These are phyloP conservation scores for Cryphonectria carpinicola DNA, from an alignment of 2,329 filamentous ascomycete species.

Conservation along the genomic window DNA sequence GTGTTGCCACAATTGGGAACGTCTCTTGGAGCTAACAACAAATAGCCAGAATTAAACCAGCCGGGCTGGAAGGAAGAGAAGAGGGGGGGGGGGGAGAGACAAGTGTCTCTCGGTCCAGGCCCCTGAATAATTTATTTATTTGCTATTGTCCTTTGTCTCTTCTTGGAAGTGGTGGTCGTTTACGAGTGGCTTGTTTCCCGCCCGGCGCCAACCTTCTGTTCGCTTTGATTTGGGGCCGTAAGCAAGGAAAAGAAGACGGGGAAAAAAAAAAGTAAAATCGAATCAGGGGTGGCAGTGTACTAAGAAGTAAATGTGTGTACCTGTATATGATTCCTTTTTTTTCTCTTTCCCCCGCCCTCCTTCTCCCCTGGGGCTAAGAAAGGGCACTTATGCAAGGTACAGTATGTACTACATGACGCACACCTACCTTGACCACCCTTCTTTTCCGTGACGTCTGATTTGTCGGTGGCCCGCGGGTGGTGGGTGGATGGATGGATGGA, in stretches of 20 bases:
- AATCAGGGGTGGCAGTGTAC: not conserved
- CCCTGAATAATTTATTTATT: not conserved
- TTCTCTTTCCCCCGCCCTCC: too few species aligned
- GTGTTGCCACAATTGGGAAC: conserved; percentile 4
- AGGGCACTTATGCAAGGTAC: conserved; percentile 5
- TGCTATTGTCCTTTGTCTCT: not conserved
- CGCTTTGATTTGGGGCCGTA: too few species aligned
- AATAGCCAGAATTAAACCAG: not conserved
- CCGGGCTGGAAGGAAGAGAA: not conserved
- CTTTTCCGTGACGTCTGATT: conserved; percentile 14
- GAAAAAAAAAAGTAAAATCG: not conserved
- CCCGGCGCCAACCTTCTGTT: not conserved
- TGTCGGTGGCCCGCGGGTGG: not conserved
- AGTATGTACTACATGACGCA: not conserved
- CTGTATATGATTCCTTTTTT: not conserved
- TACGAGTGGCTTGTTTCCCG: not conserved
- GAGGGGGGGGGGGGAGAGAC: not conserved
- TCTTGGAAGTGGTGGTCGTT: not conserved
- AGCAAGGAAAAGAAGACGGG: too few species aligned
- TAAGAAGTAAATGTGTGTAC: not conserved
- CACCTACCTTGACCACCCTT: not conserved
- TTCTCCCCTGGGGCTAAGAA: not conserved
- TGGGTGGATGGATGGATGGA: too few species aligned
- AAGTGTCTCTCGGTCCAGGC: conserved; percentile 3
- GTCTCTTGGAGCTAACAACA: not conserved